These are phyloP conservation scores for Arctium lappa DNA, from an alignment of 129 eudicot species.

Conservation along the genomic window DNA sequence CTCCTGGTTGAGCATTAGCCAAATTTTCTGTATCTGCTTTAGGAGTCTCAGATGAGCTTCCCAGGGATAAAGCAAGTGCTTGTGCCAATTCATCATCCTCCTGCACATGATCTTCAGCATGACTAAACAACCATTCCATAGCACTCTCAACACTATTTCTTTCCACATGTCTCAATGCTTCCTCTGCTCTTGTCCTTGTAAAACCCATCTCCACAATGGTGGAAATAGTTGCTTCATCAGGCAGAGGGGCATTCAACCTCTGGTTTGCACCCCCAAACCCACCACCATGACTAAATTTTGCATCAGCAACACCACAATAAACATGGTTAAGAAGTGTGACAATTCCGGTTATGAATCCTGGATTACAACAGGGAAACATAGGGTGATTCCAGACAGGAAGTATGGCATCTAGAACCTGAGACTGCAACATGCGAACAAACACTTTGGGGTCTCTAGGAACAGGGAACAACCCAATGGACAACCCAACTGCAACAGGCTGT, in stretches of 20 bases:
- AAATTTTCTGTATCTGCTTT: constrained; percentile 68
- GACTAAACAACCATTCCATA: constrained; percentile 93
- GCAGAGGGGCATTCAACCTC: constrained; percentile 67
- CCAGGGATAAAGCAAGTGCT: constrained; percentile 87
- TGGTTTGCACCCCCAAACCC: constrained; percentile 55
- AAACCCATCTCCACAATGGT: constrained; percentile 99
- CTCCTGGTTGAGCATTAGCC: constrained; percentile 47
- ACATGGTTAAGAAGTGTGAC: constrained; percentile 70
- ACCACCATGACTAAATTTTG: constrained; percentile 57
- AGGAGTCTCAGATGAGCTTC: constrained; percentile 72
- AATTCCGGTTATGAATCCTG: constrained; percentile 57
- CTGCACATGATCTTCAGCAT: constrained; percentile 88
- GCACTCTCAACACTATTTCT: constrained; percentile 97
- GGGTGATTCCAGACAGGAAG: constrained; percentile 94
- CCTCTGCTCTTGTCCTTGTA: constrained; percentile 93
- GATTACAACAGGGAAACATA: constrained; percentile 73
- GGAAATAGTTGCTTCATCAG: constrained; percentile 87
- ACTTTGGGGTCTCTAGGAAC: constrained; percentile 92
- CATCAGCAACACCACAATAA: constrained; percentile 78
- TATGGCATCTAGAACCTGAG: constrained; percentile 90
- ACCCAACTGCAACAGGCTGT: constrained; percentile 91
- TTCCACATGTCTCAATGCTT: constrained; percentile 87
- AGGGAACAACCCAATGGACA: constrained; percentile 94
- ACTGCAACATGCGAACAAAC: constrained; percentile 88
- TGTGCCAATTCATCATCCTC: constrained; percentile 94